phyloP scores from a whole-genome alignment of 345 rosid species.

The Linum tenue region DNA sequence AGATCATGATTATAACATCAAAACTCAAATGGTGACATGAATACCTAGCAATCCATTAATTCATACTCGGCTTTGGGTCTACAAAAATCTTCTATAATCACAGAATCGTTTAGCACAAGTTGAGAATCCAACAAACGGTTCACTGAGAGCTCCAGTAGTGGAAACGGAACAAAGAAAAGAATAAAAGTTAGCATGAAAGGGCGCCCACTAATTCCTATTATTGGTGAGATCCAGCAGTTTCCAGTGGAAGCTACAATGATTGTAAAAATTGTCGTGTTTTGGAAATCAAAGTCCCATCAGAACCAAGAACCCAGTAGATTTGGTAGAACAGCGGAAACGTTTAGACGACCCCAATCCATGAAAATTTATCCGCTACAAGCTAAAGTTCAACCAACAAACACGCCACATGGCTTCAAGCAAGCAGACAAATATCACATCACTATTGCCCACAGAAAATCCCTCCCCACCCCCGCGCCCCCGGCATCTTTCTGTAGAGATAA shows the following conservation, averaged over 20 bases:
- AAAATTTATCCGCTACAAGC: constrained; percentile 5
- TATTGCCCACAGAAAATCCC: background rate
- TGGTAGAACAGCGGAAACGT: background rate
- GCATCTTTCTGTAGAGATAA: background rate
- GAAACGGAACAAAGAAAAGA: background rate
- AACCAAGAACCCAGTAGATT: background rate
- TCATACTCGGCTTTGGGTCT: background rate
- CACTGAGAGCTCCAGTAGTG: constrained; percentile 6
- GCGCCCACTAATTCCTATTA: background rate
- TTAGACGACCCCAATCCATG: background rate
- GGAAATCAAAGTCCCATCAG: constrained; percentile 9
- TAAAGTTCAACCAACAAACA: constrained; percentile 4
- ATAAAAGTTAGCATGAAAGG: constrained; percentile 12
- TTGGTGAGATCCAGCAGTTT: constrained; percentile 3
- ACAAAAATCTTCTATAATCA: background rate
- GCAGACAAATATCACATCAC: background rate
- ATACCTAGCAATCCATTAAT: no score
- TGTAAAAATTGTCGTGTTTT: constrained; percentile 4
- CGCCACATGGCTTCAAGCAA: background rate
- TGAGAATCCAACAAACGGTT: background rate
- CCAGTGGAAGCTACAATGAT: constrained; percentile 1
- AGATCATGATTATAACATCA: background rate
- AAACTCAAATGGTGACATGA: background rate
- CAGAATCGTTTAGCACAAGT: background rate
- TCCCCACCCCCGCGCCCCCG: background rate